phyloP scores from a whole-genome alignment of 2,329 filamentous ascomycete genomes.

The Calonectria pseudoturangicola region DNA sequence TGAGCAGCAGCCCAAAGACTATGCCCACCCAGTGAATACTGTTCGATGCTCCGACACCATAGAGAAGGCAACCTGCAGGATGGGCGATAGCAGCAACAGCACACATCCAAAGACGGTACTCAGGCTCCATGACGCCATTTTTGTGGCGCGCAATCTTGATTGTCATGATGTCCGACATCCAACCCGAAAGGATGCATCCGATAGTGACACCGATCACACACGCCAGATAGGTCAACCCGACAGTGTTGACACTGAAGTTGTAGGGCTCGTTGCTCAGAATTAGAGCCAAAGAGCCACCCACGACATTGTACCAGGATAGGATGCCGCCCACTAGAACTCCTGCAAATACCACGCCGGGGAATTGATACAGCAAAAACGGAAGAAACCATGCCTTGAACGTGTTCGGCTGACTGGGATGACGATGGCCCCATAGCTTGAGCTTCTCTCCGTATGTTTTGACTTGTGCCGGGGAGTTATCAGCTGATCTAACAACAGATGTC shows the following conservation, averaged over 20 bases:
- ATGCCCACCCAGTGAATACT: conserved; percentile 52
- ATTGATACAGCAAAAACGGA: conserved; percentile 39
- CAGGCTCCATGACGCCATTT: conserved; percentile 52
- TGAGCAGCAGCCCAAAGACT: conserved; percentile 48
- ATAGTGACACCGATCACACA: conserved; percentile 48
- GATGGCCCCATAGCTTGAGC: conserved; percentile 48
- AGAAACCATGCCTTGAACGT: conserved; percentile 48
- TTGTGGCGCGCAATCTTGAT: conserved; percentile 48
- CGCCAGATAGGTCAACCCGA: conserved; percentile 49
- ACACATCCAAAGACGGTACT: conserved; percentile 52
- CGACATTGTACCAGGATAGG: conserved; percentile 50
- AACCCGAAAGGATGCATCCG: conserved; percentile 50
- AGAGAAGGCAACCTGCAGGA: conserved; percentile 51
- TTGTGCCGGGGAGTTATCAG: neutral
- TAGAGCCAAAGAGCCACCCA: conserved; percentile 48
- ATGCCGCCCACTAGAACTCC: conserved; percentile 52
- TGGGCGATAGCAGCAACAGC: conserved; percentile 48
- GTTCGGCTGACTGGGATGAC: conserved; percentile 44
- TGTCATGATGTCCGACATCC: conserved; percentile 47
- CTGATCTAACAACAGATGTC: conserved; percentile 7
- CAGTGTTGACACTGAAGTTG: conserved; percentile 50
- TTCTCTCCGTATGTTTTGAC: conserved; percentile 43
- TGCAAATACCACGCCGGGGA: conserved; percentile 50
- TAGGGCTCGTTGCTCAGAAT: conserved; percentile 50
- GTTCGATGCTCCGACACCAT: conserved; percentile 49